Conservation (phyloP, 2,329 filamentous ascomycete genomes). For the Arthrinium puccinioides region DNA sequence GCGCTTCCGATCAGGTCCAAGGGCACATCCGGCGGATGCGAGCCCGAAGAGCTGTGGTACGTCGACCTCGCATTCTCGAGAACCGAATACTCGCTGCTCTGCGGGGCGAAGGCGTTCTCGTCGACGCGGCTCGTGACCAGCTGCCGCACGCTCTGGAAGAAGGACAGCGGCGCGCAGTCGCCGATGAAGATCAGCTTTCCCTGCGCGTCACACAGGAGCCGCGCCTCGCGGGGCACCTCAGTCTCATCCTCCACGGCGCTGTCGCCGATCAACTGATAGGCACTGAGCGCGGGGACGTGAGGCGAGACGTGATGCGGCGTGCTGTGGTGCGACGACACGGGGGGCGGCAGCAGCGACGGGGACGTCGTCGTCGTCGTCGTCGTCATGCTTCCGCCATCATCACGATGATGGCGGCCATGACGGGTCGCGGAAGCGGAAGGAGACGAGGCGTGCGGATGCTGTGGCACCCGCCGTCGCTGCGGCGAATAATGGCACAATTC, state of each 20-base stretch:
- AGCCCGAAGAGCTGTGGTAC: constrained; percentile 6
- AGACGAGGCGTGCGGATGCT: not conserved
- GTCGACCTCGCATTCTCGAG: constrained; percentile 37
- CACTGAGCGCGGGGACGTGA: not conserved
- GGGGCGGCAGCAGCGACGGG: not conserved
- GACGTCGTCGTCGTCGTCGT: not conserved
- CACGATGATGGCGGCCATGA: not conserved
- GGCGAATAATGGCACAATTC: constrained; percentile 36
- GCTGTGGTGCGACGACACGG: not conserved
- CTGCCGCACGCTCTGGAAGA: constrained; percentile 47
- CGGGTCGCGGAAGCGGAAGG: constrained; percentile 1
- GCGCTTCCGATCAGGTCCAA: constrained; percentile 8
- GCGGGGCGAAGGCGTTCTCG: constrained; percentile 42
- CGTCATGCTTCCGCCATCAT: not conserved
- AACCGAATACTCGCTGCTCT: constrained; percentile 41
- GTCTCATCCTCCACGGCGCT: constrained; percentile 38
- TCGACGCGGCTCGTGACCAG: constrained; percentile 43
- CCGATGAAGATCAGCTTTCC: constrained; percentile 51
- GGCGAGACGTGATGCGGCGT: not conserved
- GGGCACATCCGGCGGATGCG: constrained; percentile 13
- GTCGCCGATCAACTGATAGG: no score
- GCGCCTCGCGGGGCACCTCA: constrained; percentile 45
- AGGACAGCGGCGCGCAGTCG: constrained; percentile 47
- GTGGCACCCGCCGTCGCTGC: constrained; percentile 26
- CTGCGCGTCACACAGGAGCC: constrained; percentile 42